phyloP scores from a whole-genome alignment of 495 filamentous ascomycete species.

The Hypoxylon subgilvum region DNA sequence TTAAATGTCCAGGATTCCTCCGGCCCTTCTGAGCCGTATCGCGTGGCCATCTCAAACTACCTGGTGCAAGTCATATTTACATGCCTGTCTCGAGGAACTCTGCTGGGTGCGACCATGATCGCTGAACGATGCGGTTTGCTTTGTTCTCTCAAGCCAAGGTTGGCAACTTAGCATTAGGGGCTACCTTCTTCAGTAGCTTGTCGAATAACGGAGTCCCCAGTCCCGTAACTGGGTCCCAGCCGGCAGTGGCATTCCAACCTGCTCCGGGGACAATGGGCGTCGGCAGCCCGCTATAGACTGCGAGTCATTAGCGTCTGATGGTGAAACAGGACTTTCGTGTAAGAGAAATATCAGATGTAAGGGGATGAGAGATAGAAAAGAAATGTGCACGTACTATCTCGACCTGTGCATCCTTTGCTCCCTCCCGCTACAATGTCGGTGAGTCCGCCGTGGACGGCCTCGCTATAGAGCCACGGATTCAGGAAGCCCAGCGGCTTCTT shows the following conservation, averaged over 20 bases:
- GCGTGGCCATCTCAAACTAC: too few species aligned
- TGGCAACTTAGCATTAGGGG: slow-evolving; percentile 16
- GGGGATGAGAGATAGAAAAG: background rate
- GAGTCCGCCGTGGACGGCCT: slow-evolving; percentile 50
- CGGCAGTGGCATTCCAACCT: slow-evolving; percentile 64
- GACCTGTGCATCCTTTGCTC: slow-evolving; percentile 59
- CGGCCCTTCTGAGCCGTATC: too few species aligned
- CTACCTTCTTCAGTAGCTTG: slow-evolving; percentile 37
- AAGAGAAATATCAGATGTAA: too few species aligned
- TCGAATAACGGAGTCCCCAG: slow-evolving; percentile 47
- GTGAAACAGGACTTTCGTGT: background rate
- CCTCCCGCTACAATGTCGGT: slow-evolving; percentile 64
- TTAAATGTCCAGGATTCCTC: background rate
- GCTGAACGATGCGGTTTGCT: background rate
- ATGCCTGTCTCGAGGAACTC: too few species aligned
- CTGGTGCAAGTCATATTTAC: too few species aligned
- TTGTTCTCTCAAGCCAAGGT: slow-evolving; percentile 1
- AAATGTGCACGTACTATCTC: slow-evolving; percentile 24
- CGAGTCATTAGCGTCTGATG: slow-evolving; percentile 1
- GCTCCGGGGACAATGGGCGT: slow-evolving; percentile 56
- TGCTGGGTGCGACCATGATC: too few species aligned
- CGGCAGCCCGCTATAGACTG: slow-evolving; percentile 32
- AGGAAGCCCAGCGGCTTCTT: slow-evolving; percentile 64
- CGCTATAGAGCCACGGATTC: slow-evolving; percentile 68
- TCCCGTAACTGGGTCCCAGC: slow-evolving; percentile 55